Conservation (phyloP, 768 basidiomycete genomes). For the Sporobolomyces phaffii region DNA sequence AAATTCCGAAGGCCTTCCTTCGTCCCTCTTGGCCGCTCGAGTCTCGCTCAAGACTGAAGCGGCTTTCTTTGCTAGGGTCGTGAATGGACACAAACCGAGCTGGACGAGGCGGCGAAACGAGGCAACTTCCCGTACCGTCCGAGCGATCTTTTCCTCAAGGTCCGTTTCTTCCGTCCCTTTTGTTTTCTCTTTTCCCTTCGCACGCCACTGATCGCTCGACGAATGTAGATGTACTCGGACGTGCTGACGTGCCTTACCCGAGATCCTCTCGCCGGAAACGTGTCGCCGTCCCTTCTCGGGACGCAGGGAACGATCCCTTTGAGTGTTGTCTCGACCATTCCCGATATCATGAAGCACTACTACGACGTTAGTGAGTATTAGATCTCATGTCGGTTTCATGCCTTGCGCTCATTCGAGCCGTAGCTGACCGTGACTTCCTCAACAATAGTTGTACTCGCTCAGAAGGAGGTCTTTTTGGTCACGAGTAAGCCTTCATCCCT, state of each 20-base stretch:
- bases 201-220: no score
- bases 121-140: slow-evolving; percentile 56
- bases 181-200: not conserved
- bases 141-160: slow-evolving; percentile 60
- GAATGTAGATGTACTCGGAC: slow-evolving; percentile 60
- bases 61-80: slow-evolving; percentile 29
- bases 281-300: slow-evolving; percentile 61
- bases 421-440: not conserved
- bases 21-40: no score
- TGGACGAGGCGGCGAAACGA: slow-evolving; percentile 53
- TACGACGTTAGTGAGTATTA: slow-evolving; percentile 46
- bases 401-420: not conserved
- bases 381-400: no score
- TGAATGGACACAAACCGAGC: slow-evolving; percentile 48
- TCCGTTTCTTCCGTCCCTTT: slow-evolving; percentile 30
- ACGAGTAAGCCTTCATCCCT: slow-evolving; percentile 53
- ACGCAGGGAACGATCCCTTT: slow-evolving; percentile 61
- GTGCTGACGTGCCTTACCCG: slow-evolving; percentile 57
- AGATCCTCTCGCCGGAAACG: slow-evolving; percentile 56
- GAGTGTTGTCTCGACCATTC: slow-evolving; percentile 60
- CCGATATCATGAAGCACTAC: slow-evolving; percentile 69
- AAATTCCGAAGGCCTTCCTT: not conserved
- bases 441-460: slow-evolving; percentile 55
- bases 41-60: slow-evolving; percentile 10
- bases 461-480: slow-evolving; percentile 62